These are phyloP conservation scores for Colletotrichum sojae DNA, from an alignment of 2,329 filamentous ascomycete species.

Conservation along the genomic window DNA sequence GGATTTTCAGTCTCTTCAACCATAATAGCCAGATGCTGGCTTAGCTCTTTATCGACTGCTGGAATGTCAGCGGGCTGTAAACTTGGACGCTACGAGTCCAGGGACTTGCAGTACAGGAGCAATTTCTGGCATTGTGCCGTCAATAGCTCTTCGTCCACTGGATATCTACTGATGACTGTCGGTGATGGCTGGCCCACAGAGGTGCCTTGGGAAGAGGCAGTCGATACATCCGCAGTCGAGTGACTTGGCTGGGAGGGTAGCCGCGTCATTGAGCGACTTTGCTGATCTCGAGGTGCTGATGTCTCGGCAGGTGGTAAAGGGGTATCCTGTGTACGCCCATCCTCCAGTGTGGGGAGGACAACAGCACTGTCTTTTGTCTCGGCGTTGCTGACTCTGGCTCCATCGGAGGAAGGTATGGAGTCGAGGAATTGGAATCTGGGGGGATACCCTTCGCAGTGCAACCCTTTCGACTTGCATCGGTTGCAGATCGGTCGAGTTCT, in stretches of 20 bases:
- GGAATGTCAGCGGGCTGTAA: not conserved
- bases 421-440: slow-evolving; percentile 49
- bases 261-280: not conserved
- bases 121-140: not conserved
- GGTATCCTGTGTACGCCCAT: not conserved
- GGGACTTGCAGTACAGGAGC: slow-evolving; percentile 20
- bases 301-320: not conserved
- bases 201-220: not conserved
- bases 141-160: not conserved
- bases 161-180: not conserved
- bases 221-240: not conserved
- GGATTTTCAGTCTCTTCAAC: slow-evolving; percentile 43
- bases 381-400: slow-evolving; percentile 9
- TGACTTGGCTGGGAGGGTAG: not conserved
- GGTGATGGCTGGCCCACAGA: slow-evolving; percentile 16
- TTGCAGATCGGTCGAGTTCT: slow-evolving; percentile 47
- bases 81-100: no score
- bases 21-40: slow-evolving; percentile 42
- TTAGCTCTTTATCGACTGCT: slow-evolving; percentile 44
- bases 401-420: slow-evolving; percentile 35
- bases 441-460: slow-evolving; percentile 50
- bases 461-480: slow-evolving; percentile 47
- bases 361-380: not conserved
- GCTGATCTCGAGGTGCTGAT: not conserved
- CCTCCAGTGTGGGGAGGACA: not conserved